phyloP scores from a whole-genome alignment of 495 filamentous ascomycete genomes.

The Lasiosphaeris hirsuta region DNA sequence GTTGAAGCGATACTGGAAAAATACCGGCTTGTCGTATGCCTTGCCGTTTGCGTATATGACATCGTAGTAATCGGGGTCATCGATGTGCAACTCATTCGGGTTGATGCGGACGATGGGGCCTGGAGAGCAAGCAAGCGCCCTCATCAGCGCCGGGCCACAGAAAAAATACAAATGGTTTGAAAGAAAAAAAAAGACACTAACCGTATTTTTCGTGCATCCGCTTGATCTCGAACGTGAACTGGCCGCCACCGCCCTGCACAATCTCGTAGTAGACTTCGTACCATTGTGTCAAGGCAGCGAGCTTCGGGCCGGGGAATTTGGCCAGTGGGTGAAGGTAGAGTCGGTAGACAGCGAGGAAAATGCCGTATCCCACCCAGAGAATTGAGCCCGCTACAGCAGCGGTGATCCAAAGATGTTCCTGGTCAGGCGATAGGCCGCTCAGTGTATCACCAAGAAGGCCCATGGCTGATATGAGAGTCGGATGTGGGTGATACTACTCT shows the following conservation, averaged over 20 bases:
- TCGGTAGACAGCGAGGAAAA: constrained; percentile 28
- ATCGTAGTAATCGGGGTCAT: constrained; percentile 2
- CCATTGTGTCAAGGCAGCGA: constrained; percentile 10
- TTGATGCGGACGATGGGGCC: constrained; percentile 8
- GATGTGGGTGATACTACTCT: background rate
- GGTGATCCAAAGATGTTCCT: background rate
- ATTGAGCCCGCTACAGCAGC: background rate
- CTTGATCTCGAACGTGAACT: constrained; percentile 1
- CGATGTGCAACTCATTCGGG: constrained; percentile 4
- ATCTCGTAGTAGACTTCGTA: constrained; percentile 1
- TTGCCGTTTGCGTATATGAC: background rate
- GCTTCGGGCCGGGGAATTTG: constrained; percentile 43
- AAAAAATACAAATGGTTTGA: background rate
- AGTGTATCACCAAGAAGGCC: background rate
- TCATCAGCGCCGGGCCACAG: background rate
- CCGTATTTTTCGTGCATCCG: constrained; percentile 6
- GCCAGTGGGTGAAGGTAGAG: constrained; percentile 46
- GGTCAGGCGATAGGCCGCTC: background rate
- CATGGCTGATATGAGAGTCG: background rate
- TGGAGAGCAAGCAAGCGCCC: background rate
- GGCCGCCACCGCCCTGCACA: background rate
- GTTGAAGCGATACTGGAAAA: constrained; percentile 1
- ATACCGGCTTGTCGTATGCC: background rate
- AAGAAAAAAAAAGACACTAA: background rate
- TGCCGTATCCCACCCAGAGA: background rate